Conservation (phyloP, 768 basidiomycete species). For the Suillus subluteus region DNA sequence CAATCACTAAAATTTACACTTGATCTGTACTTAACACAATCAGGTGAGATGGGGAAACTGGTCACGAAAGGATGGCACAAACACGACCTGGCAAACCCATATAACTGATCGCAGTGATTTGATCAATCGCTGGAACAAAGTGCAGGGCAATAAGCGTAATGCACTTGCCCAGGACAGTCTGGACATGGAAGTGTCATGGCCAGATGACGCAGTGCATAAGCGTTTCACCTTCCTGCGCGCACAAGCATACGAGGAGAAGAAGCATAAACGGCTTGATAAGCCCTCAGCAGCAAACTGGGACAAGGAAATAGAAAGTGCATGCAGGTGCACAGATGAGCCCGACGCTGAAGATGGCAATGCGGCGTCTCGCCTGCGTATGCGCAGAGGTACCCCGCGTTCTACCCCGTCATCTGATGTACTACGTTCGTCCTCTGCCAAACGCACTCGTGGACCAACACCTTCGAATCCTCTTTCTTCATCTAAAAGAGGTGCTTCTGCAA, state of each 20-base stretch:
- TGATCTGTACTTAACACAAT: constrained; percentile 3
- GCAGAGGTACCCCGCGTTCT: constrained; percentile 5
- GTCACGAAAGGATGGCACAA: constrained; percentile 54
- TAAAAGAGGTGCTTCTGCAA: background rate
- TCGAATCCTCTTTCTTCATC: background rate
- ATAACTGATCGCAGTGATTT: constrained; percentile 22
- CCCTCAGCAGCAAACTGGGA: constrained; percentile 29
- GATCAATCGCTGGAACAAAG: constrained; percentile 38
- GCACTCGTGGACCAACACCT: background rate
- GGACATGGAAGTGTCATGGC: constrained; percentile 43
- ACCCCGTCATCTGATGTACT: background rate
- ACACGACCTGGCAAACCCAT: constrained; percentile 54
- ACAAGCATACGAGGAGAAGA: constrained; percentile 52
- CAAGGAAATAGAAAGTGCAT: constrained; percentile 26
- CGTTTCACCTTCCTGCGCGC: constrained; percentile 44
- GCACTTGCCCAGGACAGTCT: constrained; percentile 33
- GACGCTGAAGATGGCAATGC: constrained; percentile 28
- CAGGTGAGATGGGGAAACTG: constrained; percentile 59
- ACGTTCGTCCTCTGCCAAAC: background rate
- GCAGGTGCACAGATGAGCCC: constrained; percentile 27
- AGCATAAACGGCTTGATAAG: constrained; percentile 21
- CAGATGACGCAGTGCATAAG: constrained; percentile 47
- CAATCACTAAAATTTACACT: background rate
- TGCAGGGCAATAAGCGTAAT: constrained; percentile 35
- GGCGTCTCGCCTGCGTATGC: constrained; percentile 8